Evolutionary conservation across 2,329 filamentous ascomycete genomes (phyloP), one percentile per base, ranked within the genome.

Genomic region (Exophiala phaeomuriformis): DNA sequence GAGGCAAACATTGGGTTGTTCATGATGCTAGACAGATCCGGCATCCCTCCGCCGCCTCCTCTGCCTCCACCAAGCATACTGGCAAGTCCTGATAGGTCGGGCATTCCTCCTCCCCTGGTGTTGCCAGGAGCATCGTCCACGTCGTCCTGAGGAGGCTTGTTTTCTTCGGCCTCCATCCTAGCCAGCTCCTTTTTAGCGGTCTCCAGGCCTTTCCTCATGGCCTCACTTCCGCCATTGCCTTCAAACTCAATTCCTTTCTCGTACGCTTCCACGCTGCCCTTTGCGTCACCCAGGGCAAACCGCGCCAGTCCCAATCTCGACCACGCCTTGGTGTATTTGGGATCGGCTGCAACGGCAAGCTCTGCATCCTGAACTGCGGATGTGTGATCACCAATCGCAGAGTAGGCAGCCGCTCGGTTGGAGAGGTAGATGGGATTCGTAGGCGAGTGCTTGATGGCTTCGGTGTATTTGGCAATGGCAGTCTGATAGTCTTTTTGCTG

Each of bases 301-400:
- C 86, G 82, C 41, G 93, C 93, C 37, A 97, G 83, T 19, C 93
- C 93, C 19, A 98, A 79, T 57, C 93, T 82, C 63, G 87, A 93
- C 93, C 93, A 98, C 10, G 90, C 93, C 76, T 98, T 97, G 62
- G 90, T 95, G 77, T 97, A 98, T 69, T 83, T 84, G 8, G 93
- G 89, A 70, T 98, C 93, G 51, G 90, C 80, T 53, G 82, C 81
- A 52, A 93, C 88, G 51, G 93, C 93, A 61, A 93, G 81, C 75
- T 97, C 91, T 44, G 93, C 93, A 70, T 98, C 93, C 57, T 84
- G 78, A 64, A 82, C 84, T 8, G 93, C 93, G 58, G 86, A 84
- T 58, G 85, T 82, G 75, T 97, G 90, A 72, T 95, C 84, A 64
- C 84, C 82, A 58, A 83, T 83, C 27, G 89, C 91, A 30, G 85